Conservation (phyloP, 228 moss, liverwort and hornwort species). For the Sphagnum magellanicum region DNA sequence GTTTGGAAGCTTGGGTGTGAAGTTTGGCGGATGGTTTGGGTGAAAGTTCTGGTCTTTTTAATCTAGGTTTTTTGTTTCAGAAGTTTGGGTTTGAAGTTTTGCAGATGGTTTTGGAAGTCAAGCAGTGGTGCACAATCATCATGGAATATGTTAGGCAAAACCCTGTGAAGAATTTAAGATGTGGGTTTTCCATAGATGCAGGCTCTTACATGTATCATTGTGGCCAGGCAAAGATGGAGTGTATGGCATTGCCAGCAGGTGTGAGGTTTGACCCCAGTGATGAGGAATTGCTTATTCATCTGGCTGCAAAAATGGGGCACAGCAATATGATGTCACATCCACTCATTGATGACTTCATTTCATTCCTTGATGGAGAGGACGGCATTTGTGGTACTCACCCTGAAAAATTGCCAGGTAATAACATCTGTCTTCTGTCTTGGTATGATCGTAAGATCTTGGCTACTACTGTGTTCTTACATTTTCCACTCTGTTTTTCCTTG, state of each 20-base stretch:
- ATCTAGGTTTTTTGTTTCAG: too few relatives aligned
- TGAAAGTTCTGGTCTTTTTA: too few relatives aligned
- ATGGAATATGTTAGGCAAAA: too few relatives aligned
- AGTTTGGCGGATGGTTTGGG: too few relatives aligned
- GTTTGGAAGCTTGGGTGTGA: too few relatives aligned
- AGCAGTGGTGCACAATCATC: too few relatives aligned
- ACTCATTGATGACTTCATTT: slow-evolving; percentile 60
- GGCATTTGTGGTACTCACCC: slow-evolving; percentile 89
- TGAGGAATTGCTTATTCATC: slow-evolving; percentile 72
- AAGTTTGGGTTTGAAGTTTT: too few relatives aligned
- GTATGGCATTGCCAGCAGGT: slow-evolving; percentile 67
- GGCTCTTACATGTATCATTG: not conserved
- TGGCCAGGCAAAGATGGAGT: slow-evolving; percentile 51
- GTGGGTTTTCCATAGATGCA: too few relatives aligned
- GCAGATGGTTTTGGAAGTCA: too few relatives aligned
- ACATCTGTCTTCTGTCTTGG: not conserved
- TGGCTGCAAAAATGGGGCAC: slow-evolving; percentile 47
- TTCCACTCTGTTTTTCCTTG: not conserved
- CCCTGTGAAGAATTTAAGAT: too few relatives aligned
- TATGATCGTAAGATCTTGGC: too few relatives aligned
- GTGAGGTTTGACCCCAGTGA: slow-evolving; percentile 92
- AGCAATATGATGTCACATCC: slow-evolving; percentile 34
- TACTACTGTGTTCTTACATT: not conserved
- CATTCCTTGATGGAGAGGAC: slow-evolving; percentile 63
- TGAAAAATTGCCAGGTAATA: slow-evolving; percentile 62